Percentiles rank a stretch among this genome's conserved stretches.
phyloP scores from a whole-genome alignment of 2,329 filamentous ascomycete genomes.

The Cercospora janseana region DNA sequence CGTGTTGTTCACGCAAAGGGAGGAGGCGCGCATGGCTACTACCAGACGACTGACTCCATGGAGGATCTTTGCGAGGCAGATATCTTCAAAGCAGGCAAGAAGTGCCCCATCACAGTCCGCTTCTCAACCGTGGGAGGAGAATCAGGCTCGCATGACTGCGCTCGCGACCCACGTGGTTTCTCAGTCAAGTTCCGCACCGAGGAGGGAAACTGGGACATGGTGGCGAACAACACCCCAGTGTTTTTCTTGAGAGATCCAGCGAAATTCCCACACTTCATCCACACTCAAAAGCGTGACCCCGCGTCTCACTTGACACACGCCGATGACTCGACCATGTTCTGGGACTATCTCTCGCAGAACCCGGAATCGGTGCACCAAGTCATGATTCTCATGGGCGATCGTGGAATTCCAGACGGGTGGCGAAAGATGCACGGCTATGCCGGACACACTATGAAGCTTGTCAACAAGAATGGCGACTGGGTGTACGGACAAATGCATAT shows the following conservation, averaged over 20 bases:
- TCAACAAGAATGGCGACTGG: slow-evolving; percentile 55
- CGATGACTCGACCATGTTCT: slow-evolving; percentile 64
- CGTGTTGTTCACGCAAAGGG: slow-evolving; percentile 53
- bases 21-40: slow-evolving; percentile 50
- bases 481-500: slow-evolving; percentile 55
- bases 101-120: slow-evolving; percentile 63
- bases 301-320: slow-evolving; percentile 67
- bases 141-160: slow-evolving; percentile 67
- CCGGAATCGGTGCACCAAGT: slow-evolving; percentile 56
- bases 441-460: slow-evolving; percentile 54
- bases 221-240: slow-evolving; percentile 71
- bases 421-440: slow-evolving; percentile 56
- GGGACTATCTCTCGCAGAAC: slow-evolving; percentile 58
- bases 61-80: slow-evolving; percentile 49
- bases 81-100: slow-evolving; percentile 62
- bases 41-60: slow-evolving; percentile 47
- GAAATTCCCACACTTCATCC: slow-evolving; percentile 72
- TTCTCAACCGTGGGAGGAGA: slow-evolving; percentile 77
- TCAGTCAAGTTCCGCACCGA: slow-evolving; percentile 71
- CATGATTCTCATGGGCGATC: slow-evolving; percentile 55
- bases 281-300: slow-evolving; percentile 72
- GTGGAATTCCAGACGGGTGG: slow-evolving; percentile 56
- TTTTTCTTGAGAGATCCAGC: slow-evolving; percentile 73
- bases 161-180: slow-evolving; percentile 71
- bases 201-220: slow-evolving; percentile 71